Base-by-base conservation (phyloP, 108 stramenopile genomes). In the Cyclotella baltica region DNA sequence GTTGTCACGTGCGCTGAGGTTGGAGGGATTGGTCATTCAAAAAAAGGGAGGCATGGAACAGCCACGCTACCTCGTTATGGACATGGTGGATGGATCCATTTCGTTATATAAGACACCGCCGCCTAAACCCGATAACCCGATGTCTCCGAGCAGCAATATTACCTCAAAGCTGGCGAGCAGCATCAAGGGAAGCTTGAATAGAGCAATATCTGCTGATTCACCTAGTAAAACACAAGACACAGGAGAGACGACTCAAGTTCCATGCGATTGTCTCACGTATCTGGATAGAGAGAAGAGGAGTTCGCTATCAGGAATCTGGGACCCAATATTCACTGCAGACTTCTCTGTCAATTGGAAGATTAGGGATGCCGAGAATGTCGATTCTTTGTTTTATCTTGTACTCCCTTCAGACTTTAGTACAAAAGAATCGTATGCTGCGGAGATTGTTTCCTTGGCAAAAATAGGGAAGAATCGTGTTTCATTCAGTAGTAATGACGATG, bases 291-390 rank as follows among this genome's bases (percentile, higher is more conserved):
- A 51, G 31, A 36, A 38, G 23, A 69, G 48, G 33, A 22, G 40
- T 37, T 50, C 30, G 4, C 0, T 28, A 2, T 34, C 35, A 6
- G 76, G 68, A 1, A 34, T 43, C 22, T 77, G 76, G 76, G 76
- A 77, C 0, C 76, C 77, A 36, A 70, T 50, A 31, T 64, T 68
- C 30, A 64, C 69, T 9, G 67, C 63, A 35, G 50, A 68, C 13
- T 62, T 68, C 22, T 70, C 61, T 50, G 69, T 77, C 35, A 69
- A 70, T 37, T 77, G 77, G 77, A 77, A 77, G 56, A 50, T 77
- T 29, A 77, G 77, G 37, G 67, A 77, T 51, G 62, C 70, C 3
- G 27, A 77, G 28, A 77, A 77, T 31, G 69, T 70, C 47, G 69
- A 77, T 37, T 70, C 77, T 36, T 22, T 47, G 38, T 77, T 77